Percentiles rank a stretch among this genome's conserved stretches.
Conservation (phyloP, 1,284 basidiomycete species). For the Vanrija humicola region DNA sequence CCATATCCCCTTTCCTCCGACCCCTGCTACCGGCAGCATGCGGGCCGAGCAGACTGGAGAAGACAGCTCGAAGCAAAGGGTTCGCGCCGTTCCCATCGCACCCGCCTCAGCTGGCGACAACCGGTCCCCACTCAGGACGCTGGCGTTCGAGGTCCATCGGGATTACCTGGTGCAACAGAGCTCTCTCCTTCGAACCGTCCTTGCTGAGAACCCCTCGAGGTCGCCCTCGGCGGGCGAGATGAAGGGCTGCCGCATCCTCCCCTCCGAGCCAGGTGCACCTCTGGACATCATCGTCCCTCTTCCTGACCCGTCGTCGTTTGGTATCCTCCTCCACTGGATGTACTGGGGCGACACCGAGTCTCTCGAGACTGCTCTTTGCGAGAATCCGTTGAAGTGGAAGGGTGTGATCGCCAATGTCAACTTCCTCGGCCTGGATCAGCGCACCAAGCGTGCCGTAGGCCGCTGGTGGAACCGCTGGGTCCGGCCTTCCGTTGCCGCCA, state of each 20-base stretch:
- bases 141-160: conserved; percentile 36
- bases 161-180: conserved; percentile 48
- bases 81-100: not conserved
- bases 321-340: conserved; percentile 45
- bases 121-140: not conserved
- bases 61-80: not conserved
- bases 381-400: conserved; percentile 42
- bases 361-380: conserved; percentile 36
- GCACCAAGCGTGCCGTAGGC: conserved; percentile 41
- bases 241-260: conserved; percentile 10
- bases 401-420: conserved; percentile 47
- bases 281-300: conserved; percentile 28
- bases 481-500: not conserved
- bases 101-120: not conserved
- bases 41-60: not conserved
- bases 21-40: too few relatives aligned
- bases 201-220: conserved; percentile 16
- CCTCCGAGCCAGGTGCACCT: not conserved
- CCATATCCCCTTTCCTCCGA: too few relatives aligned
- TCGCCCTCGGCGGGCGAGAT: conserved; percentile 9
- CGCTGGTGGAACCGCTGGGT: conserved; percentile 49
- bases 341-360: conserved; percentile 44
- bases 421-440: conserved; percentile 43
- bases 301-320: conserved; percentile 45
- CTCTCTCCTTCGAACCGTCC: conserved; percentile 38